Evolutionary conservation across 371 early-diverging fungal genomes (phyloP), one percentile per base, ranked within the genome.

Genomic region (Phascolomyces articulosus): DNA sequence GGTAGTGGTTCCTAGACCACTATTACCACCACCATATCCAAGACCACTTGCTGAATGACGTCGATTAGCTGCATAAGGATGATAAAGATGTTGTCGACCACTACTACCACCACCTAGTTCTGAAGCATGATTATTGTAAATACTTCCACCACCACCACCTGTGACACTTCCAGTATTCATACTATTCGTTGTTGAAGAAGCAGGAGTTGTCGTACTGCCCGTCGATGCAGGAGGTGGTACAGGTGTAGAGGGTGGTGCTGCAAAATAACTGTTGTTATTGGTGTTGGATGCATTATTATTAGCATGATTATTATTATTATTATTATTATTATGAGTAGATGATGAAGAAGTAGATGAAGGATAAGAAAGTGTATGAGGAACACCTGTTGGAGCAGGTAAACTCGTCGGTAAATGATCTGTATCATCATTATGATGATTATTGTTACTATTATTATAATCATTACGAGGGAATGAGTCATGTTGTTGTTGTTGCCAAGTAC

Each of bases 191-290:
- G 44, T 7, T 44, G 16, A 8, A 44, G 44, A 44, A 20, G 24
- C 51, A 24, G 51, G 51, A 24, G 51, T 23, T 23, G 24, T 55
- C 6, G 41, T 44, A 41, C 55, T 55, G 13, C 63, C 40, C 2
- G 55, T 41, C 3, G 55, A 53, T 55, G 55, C 61, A n/a, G 60
- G 27, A 23, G 64, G 40, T 40, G 59, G 54, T 21, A 64, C 58
- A 49, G 64, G 64, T 23, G 64, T 64, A n/a, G 65, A 34, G 11
- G 65, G 59, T 20, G 65, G 59, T 15, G 58, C 28, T 58, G 58
- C 59, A 59, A 58, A 65, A 34, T 64, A 64, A 56, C 38, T 56
- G 47, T 20, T 40, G 28, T 34, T 16, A 2, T 28, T 31, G 21
- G 18, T 31, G 18, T 47, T 51, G 8, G 58, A n/a, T 10, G 4